phyloP scores from a whole-genome alignment of 2,329 filamentous ascomycete species.

The Aureobasidium mangrovei region DNA sequence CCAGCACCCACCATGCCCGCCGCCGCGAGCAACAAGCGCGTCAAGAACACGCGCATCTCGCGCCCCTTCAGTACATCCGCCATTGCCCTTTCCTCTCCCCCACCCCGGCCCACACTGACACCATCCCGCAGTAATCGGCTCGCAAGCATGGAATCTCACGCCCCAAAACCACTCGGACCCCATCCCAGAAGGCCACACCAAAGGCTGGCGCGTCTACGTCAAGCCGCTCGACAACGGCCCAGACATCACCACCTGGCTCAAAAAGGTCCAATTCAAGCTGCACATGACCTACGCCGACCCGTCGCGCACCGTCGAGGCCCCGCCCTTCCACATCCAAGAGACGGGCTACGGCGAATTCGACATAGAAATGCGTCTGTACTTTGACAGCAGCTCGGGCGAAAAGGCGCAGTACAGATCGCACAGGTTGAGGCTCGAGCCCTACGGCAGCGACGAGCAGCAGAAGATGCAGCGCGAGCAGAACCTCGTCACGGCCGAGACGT shows the following conservation, averaged over 20 bases:
- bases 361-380: constrained; percentile 91
- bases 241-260: constrained; percentile 90
- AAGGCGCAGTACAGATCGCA: constrained; percentile 96
- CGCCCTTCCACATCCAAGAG: constrained; percentile 73
- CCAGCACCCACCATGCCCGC: constrained; percentile 24
- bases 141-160: constrained; percentile 50
- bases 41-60: constrained; percentile 25
- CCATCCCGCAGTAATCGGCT: constrained; percentile 35
- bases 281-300: constrained; percentile 95
- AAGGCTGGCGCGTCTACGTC: constrained; percentile 93
- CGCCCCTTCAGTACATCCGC: constrained; percentile 24
- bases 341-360: constrained; percentile 98
- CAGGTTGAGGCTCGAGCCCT: constrained; percentile 82
- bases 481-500: constrained; percentile 67
- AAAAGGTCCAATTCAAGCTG: constrained; percentile 95
- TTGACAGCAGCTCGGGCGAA: constrained; percentile 76
- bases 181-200: constrained; percentile 83
- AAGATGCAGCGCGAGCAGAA: constrained; percentile 56
- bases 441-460: constrained; percentile 64
- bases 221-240: constrained; percentile 75
- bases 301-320: constrained; percentile 70
- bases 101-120: background rate
- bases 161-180: constrained; percentile 66
- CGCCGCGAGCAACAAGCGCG: constrained; percentile 27
- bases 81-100: background rate